These are phyloP conservation scores for Curvularia sp. DNA, from an alignment of 2,329 filamentous ascomycete species.

Conservation along the genomic window DNA sequence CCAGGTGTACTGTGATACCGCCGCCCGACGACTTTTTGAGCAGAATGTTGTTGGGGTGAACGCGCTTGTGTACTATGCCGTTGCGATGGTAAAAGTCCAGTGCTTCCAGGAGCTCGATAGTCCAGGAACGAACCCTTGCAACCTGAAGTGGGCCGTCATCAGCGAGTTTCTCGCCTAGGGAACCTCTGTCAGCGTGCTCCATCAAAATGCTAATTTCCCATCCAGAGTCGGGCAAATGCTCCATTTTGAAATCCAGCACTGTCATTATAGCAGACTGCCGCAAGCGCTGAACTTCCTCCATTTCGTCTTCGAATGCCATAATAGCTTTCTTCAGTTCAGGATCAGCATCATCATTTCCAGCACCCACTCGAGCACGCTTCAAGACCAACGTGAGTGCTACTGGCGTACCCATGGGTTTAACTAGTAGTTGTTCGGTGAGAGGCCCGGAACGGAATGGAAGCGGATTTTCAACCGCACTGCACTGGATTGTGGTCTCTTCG, in stretches of 20 bases:
- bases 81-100: slow-evolving; percentile 86
- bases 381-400: slow-evolving; percentile 67
- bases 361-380: slow-evolving; percentile 54
- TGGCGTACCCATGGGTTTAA: slow-evolving; percentile 68
- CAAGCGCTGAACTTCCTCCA: slow-evolving; percentile 77
- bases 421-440: slow-evolving; percentile 73
- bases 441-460: slow-evolving; percentile 70
- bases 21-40: slow-evolving; percentile 74
- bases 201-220: slow-evolving; percentile 81
- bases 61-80: slow-evolving; percentile 81
- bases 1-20: slow-evolving; percentile 72
- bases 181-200: slow-evolving; percentile 81
- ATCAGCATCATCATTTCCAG: slow-evolving; percentile 66
- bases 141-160: slow-evolving; percentile 77
- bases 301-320: slow-evolving; percentile 75
- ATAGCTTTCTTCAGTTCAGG: slow-evolving; percentile 77
- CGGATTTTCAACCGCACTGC: slow-evolving; percentile 73
- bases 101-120: slow-evolving; percentile 88
- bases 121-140: slow-evolving; percentile 83
- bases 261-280: slow-evolving; percentile 79
- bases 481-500: slow-evolving; percentile 66
- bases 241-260: slow-evolving; percentile 82
- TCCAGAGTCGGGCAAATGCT: slow-evolving; percentile 54
- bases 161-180: slow-evolving; percentile 81
- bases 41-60: slow-evolving; percentile 81